These are phyloP conservation scores for Venturiaceae sp. DNA, from an alignment of 2,329 filamentous ascomycete species.

Conservation along the genomic window DNA sequence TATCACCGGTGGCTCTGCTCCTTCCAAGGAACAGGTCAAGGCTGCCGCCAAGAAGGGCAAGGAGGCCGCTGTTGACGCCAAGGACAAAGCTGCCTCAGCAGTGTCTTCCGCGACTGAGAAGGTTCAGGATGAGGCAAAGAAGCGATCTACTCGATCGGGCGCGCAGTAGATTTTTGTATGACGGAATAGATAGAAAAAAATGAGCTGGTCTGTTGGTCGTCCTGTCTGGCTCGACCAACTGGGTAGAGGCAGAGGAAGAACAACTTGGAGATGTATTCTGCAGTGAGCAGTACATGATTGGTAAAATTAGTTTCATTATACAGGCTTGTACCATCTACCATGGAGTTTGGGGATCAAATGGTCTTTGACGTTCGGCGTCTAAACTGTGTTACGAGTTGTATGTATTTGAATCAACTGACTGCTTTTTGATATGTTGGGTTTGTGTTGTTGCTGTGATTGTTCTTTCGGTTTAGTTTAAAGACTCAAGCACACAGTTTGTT, in stretches of 20 bases:
- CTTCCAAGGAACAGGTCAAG: slow-evolving; percentile 58
- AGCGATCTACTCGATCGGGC: slow-evolving; percentile 29
- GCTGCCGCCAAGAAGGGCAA: slow-evolving; percentile 68
- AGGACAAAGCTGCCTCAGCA: slow-evolving; percentile 62
- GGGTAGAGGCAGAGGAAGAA: neutral
- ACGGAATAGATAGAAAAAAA: neutral
- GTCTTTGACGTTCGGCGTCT: neutral
- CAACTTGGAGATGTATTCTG: neutral
- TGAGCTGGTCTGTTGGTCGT: neutral
- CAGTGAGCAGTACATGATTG: neutral
- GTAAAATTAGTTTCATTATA: neutral
- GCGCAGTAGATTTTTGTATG: neutral
- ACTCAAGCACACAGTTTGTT: neutral
- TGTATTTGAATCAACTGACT: neutral
- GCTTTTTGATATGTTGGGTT: neutral
- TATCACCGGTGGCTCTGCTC: slow-evolving; percentile 48
- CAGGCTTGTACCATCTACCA: neutral
- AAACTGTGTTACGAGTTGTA: neutral
- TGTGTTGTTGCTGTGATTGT: neutral
- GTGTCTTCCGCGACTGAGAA: slow-evolving; percentile 57
- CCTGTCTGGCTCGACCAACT: neutral
- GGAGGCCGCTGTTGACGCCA: slow-evolving; percentile 53
- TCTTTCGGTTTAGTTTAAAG: neutral
- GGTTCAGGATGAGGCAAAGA: slow-evolving; percentile 60
- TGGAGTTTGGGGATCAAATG: neutral